Evolutionary conservation across 495 filamentous ascomycete species (phyloP), one percentile per base, ranked within the genome.

Genomic region (Talaromyces trachyspermus): DNA sequence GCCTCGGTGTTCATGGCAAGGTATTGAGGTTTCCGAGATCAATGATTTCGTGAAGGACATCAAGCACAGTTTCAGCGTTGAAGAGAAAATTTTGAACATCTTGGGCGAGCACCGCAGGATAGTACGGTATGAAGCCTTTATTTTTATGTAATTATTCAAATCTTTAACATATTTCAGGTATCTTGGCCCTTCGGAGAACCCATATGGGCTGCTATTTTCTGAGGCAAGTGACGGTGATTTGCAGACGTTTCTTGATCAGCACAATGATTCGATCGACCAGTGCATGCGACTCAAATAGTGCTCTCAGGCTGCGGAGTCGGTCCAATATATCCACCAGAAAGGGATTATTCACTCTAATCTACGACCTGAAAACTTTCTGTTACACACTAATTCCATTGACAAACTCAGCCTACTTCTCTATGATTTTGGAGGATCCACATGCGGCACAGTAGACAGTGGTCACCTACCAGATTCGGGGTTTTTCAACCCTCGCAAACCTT

Each of bases 371-470:
- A 58, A 56, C 37, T 58, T 58, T 23, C 39, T 58, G 23, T 48
- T 58, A 38, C 55, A 62, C 46, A 38, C 40, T 32, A 50, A 39
- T 35, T 14, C 38, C 29, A 24, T n/a, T 20, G 41, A 29, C 37
- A 43, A 49, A 17, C 54, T 52, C n/a, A 52, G 57, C 44, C 38
- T 59, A 43, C 18, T 51, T 15, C 53, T 60, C 43, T 58, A 52
- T 52, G 59, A 58, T 39, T 62, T 60, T 50, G 57, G 59, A 15
- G 55, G 57, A 43, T 56, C 52, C n/a, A 58, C 20, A 49, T 49
- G 48, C 47, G 53, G 54, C 12, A 51, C 51, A 22, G 49, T 62
- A 43, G 52, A 62, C 54, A 50, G 49, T 48, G 5, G 41, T n/a
- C 50, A 56, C 46, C 52, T 62, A 7, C 59, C 58, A 10, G 52